A percentile compares a stretch with the other conserved stretches of the same genome.
phyloP scores from a whole-genome alignment of 441 rosid species.

The Pelargonium citronellum region DNA sequence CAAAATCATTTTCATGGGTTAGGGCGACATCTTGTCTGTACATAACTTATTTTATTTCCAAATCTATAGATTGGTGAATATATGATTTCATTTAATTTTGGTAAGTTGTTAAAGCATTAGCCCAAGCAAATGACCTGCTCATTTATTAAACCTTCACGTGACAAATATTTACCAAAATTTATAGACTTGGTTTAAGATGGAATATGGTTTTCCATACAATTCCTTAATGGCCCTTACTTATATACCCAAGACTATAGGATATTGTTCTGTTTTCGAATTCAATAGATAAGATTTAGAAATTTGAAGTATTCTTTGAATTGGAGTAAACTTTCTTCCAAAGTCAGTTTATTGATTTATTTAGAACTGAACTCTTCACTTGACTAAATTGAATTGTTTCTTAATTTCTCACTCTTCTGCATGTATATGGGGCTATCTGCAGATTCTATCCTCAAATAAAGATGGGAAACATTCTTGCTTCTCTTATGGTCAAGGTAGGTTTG shows the following conservation, averaged over 20 bases:
- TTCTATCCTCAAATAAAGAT: constrained; percentile 4
- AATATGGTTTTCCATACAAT: not conserved
- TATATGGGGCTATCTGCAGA: not conserved
- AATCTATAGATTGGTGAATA: not conserved
- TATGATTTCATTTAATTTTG: not conserved
- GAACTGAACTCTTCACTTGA: not conserved
- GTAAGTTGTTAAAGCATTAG: not conserved
- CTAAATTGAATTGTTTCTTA: not conserved
- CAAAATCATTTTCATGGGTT: not conserved
- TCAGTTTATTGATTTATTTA: not conserved
- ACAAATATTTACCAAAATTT: not conserved
- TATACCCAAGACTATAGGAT: not conserved
- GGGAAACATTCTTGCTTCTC: not conserved
- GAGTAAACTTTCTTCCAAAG: not conserved
- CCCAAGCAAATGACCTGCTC: not conserved
- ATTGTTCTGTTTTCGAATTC: not conserved
- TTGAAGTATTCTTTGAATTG: not conserved
- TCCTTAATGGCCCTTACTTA: not conserved
- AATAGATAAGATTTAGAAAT: not conserved
- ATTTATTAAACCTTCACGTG: not conserved
- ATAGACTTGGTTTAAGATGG: not conserved
- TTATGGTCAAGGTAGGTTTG: not conserved
- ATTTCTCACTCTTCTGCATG: not conserved
- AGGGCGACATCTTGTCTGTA: not conserved
- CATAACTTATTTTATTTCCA: not conserved